These are phyloP conservation scores for Umbelopsis ramanniana DNA, from an alignment of 192 early-diverging fungal genomes.

Conservation along the genomic window DNA sequence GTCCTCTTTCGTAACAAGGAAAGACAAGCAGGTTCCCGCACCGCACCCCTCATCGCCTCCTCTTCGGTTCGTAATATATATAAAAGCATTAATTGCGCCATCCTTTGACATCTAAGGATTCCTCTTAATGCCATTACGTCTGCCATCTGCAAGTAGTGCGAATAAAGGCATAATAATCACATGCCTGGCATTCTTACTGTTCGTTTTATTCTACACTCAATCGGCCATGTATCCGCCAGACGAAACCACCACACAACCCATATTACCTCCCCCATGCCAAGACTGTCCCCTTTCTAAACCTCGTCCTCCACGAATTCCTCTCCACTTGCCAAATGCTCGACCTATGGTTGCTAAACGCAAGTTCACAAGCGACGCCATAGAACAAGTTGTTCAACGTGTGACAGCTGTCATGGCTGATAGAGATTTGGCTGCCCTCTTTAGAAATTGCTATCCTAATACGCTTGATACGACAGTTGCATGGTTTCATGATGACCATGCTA, in stretches of 20 bases:
- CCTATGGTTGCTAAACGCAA: constrained; percentile 48
- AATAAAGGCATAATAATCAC: constrained; percentile 5
- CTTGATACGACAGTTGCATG: constrained; percentile 70
- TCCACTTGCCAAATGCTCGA: constrained; percentile 31
- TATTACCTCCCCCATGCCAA: constrained; percentile 9
- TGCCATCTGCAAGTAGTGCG: not conserved
- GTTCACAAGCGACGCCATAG: constrained; percentile 53
- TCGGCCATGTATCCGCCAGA: not conserved
- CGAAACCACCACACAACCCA: not conserved
- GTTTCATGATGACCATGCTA: constrained; percentile 38
- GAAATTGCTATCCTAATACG: constrained; percentile 72
- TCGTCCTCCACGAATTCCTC: constrained; percentile 5
- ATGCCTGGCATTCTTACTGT: not conserved
- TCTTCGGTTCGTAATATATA: not conserved
- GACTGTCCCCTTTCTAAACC: constrained; percentile 10
- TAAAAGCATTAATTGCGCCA: no score
- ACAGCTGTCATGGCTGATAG: constrained; percentile 48
- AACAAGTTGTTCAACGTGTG: constrained; percentile 42
- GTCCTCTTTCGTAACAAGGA: not conserved
- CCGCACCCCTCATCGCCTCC: not conserved
- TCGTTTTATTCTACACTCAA: constrained; percentile 12
- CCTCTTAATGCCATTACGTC: not conserved
- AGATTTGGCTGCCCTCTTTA: constrained; percentile 58
- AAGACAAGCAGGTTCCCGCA: not conserved
- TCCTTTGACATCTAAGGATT: no score